phyloP scores from a whole-genome alignment of 805 yeast genomes.

The Yarrowia divulgata region DNA sequence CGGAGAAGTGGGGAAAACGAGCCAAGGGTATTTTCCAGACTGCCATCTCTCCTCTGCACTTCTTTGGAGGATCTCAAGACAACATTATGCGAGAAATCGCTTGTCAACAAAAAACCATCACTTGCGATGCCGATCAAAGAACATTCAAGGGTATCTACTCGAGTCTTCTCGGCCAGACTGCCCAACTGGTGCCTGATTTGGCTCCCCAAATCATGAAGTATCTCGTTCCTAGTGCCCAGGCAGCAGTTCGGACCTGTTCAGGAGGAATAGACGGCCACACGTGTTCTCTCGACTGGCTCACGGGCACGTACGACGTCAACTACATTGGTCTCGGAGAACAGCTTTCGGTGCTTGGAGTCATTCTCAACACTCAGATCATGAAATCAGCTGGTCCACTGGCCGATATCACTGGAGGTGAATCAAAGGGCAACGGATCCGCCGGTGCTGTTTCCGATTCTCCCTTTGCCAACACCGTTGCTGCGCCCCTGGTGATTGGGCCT shows the following conservation, averaged over 20 bases:
- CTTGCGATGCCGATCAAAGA: constrained; percentile 76
- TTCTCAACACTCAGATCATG: constrained; percentile 55
- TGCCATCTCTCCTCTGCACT: constrained; percentile 55
- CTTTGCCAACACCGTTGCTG: constrained; percentile 5
- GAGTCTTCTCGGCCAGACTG: constrained; percentile 68
- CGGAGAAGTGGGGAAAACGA: constrained; percentile 69
- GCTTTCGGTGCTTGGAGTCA: constrained; percentile 73
- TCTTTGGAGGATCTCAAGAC: constrained; percentile 54
- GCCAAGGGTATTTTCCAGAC: constrained; percentile 57
- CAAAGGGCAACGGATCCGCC: constrained; percentile 70
- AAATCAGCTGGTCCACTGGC: constrained; percentile 64
- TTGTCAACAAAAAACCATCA: constrained; percentile 60
- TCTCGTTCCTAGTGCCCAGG: constrained; percentile 63
- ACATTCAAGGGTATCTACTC: constrained; percentile 75
- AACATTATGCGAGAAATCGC: constrained; percentile 72
- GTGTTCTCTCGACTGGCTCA: constrained; percentile 78
- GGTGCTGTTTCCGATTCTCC: constrained; percentile 52
- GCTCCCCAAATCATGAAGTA: constrained; percentile 55
- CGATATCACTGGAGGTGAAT: constrained; percentile 69
- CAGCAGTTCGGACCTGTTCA: constrained; percentile 78
- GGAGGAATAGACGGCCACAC: constrained; percentile 85
- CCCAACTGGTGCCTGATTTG: constrained; percentile 57
- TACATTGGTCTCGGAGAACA: constrained; percentile 84
- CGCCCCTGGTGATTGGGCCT: constrained; percentile 40
- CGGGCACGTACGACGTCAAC: constrained; percentile 64